phyloP scores from a whole-genome alignment of 2,329 filamentous ascomycete genomes.

The Exophiala alcalophila region DNA sequence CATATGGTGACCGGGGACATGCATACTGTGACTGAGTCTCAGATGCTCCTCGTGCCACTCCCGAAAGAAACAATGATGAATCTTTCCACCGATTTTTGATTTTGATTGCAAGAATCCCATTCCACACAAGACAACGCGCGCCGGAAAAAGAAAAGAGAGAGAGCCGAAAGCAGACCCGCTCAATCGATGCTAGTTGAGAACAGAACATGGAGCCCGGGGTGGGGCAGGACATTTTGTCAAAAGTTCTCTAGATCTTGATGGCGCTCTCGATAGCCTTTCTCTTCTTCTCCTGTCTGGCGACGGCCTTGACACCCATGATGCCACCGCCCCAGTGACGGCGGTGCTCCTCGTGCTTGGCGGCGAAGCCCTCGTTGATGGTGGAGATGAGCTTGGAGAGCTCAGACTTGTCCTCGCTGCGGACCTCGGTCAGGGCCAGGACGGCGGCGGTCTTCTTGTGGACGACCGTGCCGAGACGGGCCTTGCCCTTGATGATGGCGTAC shows the following conservation, averaged over 20 bases:
- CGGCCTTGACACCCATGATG: constrained; percentile 97
- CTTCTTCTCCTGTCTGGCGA: constrained; percentile 74
- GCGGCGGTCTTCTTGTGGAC: constrained; percentile 99
- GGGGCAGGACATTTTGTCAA: no score
- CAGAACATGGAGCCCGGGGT: no score
- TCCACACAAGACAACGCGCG: no score
- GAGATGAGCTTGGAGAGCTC: constrained; percentile 96
- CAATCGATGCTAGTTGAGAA: no score
- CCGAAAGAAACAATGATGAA: no score
- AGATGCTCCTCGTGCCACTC: no score
- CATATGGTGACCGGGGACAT: no score
- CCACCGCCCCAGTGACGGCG: constrained; percentile 98
- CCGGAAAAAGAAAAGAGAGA: no score
- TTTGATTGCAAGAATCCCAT: no score
- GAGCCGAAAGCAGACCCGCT: no score
- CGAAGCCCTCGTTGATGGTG: constrained; percentile 96
- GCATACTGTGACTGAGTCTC: no score
- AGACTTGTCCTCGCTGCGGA: constrained; percentile 95
- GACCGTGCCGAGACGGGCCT: constrained; percentile 96
- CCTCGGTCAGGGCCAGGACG: constrained; percentile 92
- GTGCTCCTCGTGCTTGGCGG: constrained; percentile 88
- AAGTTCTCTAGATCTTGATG: constrained; percentile 99
- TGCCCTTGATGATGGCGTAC: constrained; percentile 99
- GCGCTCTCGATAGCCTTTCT: constrained; percentile 89
- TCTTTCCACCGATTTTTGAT: no score